Evolutionary conservation across 1,139 yeast species (phyloP), one percentile per base, ranked within the genome.

Genomic region (Pneumocystis carinii): DNA sequence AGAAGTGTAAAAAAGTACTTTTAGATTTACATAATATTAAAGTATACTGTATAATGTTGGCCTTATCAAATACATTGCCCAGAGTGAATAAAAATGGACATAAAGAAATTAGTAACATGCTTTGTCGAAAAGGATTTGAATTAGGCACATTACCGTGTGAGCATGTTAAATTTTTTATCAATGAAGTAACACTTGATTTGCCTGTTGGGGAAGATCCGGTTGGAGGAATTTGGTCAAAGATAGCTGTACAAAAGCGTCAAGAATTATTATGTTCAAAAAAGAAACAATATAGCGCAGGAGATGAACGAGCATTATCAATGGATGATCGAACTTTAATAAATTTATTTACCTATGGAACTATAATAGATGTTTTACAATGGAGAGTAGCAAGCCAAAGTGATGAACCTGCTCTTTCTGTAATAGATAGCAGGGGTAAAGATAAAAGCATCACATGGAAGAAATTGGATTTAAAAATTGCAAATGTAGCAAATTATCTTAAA

Each of bases 81-180:
- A 81, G 96, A 70, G 86, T 88, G 35, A 78, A 84, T 72, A 77
- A 94, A 70, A 84, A 89, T 73, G 96, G 96, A 7, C 84, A 95
- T 14, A 78, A 86, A 39, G 98, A 94, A 70, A 87, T 92, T 68
- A 97, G 98, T 1, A 92, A 90, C 69, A 88, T 90, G 84, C 79
- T 94, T 61, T 90, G 96, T 69, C 89, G 90, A 67, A 83, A 87
- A 69, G 80, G 83, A 68, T 90, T 90, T 70, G 78, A 85, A 61
- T 86, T 84, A 68, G 97, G 97, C 1, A 78, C 81, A 12, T 76
- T 92, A 42, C 80, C 83, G 38, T 86, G 95, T 0, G 86, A 83
- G 56, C 90, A 82, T 73, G 90, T 90, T 62, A 89, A 88, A 71
- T 92, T 90, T 71, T 86, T 86, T 65, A 81, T 86, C 36, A 78